These are phyloP conservation scores for Citrus glauca DNA, from an alignment of 345 rosid species.

Conservation along the genomic window DNA sequence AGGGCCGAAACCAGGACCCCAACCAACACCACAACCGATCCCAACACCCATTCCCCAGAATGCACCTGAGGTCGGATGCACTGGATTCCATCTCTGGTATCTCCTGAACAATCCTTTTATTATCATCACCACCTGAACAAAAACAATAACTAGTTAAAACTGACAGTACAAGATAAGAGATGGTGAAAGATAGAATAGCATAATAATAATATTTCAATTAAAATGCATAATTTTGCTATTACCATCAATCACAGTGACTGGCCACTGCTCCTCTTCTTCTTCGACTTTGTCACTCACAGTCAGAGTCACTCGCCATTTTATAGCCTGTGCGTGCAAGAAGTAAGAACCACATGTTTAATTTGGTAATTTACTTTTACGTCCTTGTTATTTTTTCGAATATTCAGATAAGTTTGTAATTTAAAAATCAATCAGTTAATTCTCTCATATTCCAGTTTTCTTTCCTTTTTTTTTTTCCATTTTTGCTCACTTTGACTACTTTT, in stretches of 20 bases:
- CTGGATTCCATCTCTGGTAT: constrained; percentile 87
- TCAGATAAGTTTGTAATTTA: too few relatives aligned
- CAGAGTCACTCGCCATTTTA: not conserved
- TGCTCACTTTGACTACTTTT: too few relatives aligned
- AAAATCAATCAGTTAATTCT: too few relatives aligned
- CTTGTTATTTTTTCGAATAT: too few relatives aligned
- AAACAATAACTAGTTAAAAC: not conserved
- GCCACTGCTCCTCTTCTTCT: not conserved
- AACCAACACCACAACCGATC: constrained; percentile 88
- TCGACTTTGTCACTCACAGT: not conserved
- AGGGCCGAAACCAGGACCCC: constrained; percentile 99
- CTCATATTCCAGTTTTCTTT: too few relatives aligned
- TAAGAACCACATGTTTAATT: not conserved
- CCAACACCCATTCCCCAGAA: constrained; percentile 98
- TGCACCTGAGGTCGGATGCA: constrained; percentile 84
- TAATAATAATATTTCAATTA: not conserved
- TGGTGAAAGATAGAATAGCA: not conserved
- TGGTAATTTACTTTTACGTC: too few relatives aligned
- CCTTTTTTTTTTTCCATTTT: too few relatives aligned
- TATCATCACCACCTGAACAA: constrained; percentile 56
- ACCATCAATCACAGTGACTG: not conserved
- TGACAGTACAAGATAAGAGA: not conserved
- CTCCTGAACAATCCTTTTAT: constrained; percentile 76
- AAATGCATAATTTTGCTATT: too few relatives aligned
- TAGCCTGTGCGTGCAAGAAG: not conserved